Base-by-base conservation (phyloP, 2,329 filamentous ascomycete genomes). In the Bipolaris cookei region DNA sequence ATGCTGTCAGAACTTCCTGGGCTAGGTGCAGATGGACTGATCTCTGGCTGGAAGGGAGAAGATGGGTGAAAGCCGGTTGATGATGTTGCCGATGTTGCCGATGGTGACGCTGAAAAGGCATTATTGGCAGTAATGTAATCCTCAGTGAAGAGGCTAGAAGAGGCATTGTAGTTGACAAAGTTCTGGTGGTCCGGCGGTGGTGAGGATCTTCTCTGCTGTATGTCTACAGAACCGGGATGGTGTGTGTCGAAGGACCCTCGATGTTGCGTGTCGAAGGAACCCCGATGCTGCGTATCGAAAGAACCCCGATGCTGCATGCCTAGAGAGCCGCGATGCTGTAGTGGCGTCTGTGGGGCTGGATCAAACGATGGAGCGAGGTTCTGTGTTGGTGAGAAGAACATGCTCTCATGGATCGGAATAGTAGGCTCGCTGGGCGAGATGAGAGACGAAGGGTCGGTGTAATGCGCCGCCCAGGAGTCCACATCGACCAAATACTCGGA, bases 1-100 rank as follows among this genome's bases (percentile, higher is more conserved):
- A 68, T 62, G 42, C 63, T 64, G 23, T 75, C 71, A 13, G 72
- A 74, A 25, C 70, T 68, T 43, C 68, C 59, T 3, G 71, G 71
- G 54, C 73, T 76, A 37, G 64, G 65, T 30, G 59, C 65, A 23
- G 72, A 69, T 28, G 72, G 69, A 41, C 72, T 74, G 13, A 64
- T 54, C 14, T 59, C 54, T 38, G 58, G 58, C 44, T 72, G 65
- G 38, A 64, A 66, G 10, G 66, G 64, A 7, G 63, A 64, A 21
- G 56, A 56, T 16, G 61, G 43, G 14, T 62, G 56, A 14, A 67
- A 57, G 3, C 64, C 63, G 32, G 63, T 58, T 23, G 69, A 66
- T 0, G 70, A 71, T 16, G 61, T 54, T 10, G 58, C 65, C 0
- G 70, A 71, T 16, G 61, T 54, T 10, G 58, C 65, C 25, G 71